These are phyloP conservation scores for Phytophthora pini DNA, from an alignment of 352 stramenopile species.

Conservation along the genomic window DNA sequence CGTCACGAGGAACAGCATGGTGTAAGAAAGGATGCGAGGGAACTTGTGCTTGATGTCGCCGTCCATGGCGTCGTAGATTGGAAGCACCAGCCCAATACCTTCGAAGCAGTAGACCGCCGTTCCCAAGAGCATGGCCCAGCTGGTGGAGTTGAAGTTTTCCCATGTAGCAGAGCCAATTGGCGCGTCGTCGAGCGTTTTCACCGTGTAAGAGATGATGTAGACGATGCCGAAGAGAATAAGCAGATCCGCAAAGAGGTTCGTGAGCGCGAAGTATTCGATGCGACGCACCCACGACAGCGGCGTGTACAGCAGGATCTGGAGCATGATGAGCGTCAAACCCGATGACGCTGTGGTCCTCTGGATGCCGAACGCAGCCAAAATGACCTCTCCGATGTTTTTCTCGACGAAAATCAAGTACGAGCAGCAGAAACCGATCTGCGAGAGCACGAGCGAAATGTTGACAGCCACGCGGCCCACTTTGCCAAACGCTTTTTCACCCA, in stretches of 20 bases:
- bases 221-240: slow-evolving; percentile 64
- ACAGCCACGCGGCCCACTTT: slow-evolving; percentile 55
- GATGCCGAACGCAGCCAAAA: slow-evolving; percentile 56
- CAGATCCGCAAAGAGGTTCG: slow-evolving; percentile 68
- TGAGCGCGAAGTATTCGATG: slow-evolving; percentile 81
- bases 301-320: slow-evolving; percentile 75
- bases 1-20: slow-evolving; percentile 58
- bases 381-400: slow-evolving; percentile 69
- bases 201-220: slow-evolving; percentile 66
- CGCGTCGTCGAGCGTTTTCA: slow-evolving; percentile 46
- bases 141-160: slow-evolving; percentile 73
- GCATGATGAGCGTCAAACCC: slow-evolving; percentile 61
- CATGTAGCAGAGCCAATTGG: slow-evolving; percentile 42
- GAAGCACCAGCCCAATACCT: slow-evolving; percentile 74
- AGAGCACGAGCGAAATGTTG: slow-evolving; percentile 76
- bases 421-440: slow-evolving; percentile 75
- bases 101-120: slow-evolving; percentile 78
- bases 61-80: slow-evolving; percentile 74
- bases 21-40: slow-evolving; percentile 52
- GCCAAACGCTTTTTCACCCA: slow-evolving; percentile 66
- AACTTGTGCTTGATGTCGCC: slow-evolving; percentile 68
- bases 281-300: slow-evolving; percentile 72
- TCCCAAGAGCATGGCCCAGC: slow-evolving; percentile 67
- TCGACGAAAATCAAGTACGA: slow-evolving; percentile 82
- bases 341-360: slow-evolving; percentile 51